These are phyloP conservation scores for Zoysia matrella DNA, from an alignment of 202 grass and related monocot genomes.

Conservation along the genomic window DNA sequence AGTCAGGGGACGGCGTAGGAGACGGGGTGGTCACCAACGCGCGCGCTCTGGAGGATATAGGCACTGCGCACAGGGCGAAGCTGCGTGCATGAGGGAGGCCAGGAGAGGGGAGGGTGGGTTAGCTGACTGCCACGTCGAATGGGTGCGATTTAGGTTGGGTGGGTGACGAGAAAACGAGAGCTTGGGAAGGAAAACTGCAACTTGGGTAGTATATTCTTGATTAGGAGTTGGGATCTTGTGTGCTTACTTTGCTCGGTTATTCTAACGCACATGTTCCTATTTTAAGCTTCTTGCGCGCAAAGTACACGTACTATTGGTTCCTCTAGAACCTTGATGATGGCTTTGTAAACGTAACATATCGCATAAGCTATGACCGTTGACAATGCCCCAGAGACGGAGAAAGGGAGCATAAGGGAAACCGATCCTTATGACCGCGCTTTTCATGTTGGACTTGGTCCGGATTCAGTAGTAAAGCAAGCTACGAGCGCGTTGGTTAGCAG, in stretches of 20 bases:
- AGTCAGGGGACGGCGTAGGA: constrained; percentile 31
- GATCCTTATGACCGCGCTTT: neutral
- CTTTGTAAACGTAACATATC: neutral
- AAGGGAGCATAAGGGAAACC: neutral
- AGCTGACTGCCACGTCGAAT: constrained; percentile 63
- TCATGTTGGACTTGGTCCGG: neutral
- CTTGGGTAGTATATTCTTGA: constrained; percentile 8
- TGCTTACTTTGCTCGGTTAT: neutral
- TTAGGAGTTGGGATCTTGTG: neutral
- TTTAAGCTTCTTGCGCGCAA: neutral
- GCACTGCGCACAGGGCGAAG: neutral
- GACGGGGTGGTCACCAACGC: constrained; percentile 54
- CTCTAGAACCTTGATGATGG: neutral
- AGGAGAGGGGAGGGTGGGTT: constrained; percentile 51
- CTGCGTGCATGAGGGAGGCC: constrained; percentile 10
- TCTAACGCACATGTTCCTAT: neutral
- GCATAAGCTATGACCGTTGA: neutral
- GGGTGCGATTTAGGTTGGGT: constrained; percentile 63
- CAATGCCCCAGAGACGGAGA: neutral
- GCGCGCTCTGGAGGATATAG: neutral
- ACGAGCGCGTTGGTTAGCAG: neutral
- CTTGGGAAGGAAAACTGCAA: constrained; percentile 19
- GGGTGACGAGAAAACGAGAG: constrained; percentile 45
- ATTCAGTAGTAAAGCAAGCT: neutral
- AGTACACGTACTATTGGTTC: neutral